These are phyloP conservation scores for Trametes hirsuta DNA, from an alignment of 1,284 basidiomycete genomes.

Conservation along the genomic window DNA sequence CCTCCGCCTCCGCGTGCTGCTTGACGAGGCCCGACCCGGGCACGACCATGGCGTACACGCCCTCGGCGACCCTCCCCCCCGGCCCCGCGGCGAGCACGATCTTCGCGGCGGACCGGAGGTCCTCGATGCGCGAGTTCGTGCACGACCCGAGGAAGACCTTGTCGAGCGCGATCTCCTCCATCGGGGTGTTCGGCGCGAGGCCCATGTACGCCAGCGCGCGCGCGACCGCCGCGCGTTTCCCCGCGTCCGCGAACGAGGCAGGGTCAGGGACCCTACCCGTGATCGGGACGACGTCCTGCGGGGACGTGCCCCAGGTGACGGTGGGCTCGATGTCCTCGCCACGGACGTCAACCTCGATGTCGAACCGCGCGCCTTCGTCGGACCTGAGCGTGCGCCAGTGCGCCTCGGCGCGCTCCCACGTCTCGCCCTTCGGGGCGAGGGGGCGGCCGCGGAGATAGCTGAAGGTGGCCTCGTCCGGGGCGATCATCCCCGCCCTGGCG, in stretches of 20 bases:
- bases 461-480: slow-evolving; percentile 92
- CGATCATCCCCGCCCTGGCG: slow-evolving; percentile 94
- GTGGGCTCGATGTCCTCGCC: slow-evolving; percentile 93
- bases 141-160: slow-evolving; percentile 98
- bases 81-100: slow-evolving; percentile 80
- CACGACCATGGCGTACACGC: slow-evolving; percentile 92
- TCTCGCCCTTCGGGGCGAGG: slow-evolving; percentile 84
- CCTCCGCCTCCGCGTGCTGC: slow-evolving; percentile 93
- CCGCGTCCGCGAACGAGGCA: slow-evolving; percentile 62
- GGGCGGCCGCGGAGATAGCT: slow-evolving; percentile 87
- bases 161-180: slow-evolving; percentile 87
- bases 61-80: slow-evolving; percentile 79
- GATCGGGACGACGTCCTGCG: slow-evolving; percentile 91
- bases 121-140: slow-evolving; percentile 96
- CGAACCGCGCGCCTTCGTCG: slow-evolving; percentile 90
- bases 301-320: slow-evolving; percentile 96
- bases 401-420: slow-evolving; percentile 87
- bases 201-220: slow-evolving; percentile 94
- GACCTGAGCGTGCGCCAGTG: slow-evolving; percentile 90
- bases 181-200: slow-evolving; percentile 77
- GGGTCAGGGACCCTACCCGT: slow-evolving; percentile 88
- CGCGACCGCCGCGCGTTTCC: slow-evolving; percentile 75
- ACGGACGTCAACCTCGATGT: slow-evolving; percentile 84
- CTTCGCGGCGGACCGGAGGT: slow-evolving; percentile 87
- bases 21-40: slow-evolving; percentile 95